Base-by-base conservation (phyloP, 2,329 filamentous ascomycete genomes). In the Fusarium decemcellulare region DNA sequence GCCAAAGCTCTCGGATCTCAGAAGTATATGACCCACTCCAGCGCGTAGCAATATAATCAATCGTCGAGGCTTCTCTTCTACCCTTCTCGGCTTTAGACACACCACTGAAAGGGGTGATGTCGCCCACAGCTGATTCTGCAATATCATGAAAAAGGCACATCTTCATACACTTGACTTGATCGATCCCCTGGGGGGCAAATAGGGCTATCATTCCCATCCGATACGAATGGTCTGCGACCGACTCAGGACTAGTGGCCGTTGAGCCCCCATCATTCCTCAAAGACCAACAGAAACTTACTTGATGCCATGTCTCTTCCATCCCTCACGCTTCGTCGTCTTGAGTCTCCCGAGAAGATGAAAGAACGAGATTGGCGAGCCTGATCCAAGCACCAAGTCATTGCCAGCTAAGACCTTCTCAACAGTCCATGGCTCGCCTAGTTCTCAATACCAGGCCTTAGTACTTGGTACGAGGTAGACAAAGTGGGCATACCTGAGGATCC, bases 181-280 rank as follows among this genome's bases (percentile, higher is more conserved):
- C 92, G 74, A 98, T 85, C 4, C 47, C 40, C 86, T 87, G 2
- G 2, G 96, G 95, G 4, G 94, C 94, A 68, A 97, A 89, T 90
- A 99, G 93, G 66, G 93, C 94, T 81, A 99, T 93, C 74, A 98
- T 89, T 39, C 94, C 93, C 96, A 99, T 99, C 81, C 96, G 94
- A 82, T 98, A 99, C 94, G 98, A 99, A 86, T 99, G 96, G 82
- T 99, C 96, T 57, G 93, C 89, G 77, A 99, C 98, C 2, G 94
- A 97, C 81, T 99, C 96, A 77, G 93, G 92, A 61, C 87, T 90
- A 68, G 7, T 36, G 37, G 16, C 27, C 16, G 48, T 47, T 59
- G 9, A 62, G 61, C 42, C 34, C 51, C 23, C 18, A n/a, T 37
- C 29, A 27, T 27, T 4, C 23, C 18, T 12, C 18, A 42, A 9